Conservation (phyloP, 176 grass and related monocot genomes). For the Pharus latifolius region DNA sequence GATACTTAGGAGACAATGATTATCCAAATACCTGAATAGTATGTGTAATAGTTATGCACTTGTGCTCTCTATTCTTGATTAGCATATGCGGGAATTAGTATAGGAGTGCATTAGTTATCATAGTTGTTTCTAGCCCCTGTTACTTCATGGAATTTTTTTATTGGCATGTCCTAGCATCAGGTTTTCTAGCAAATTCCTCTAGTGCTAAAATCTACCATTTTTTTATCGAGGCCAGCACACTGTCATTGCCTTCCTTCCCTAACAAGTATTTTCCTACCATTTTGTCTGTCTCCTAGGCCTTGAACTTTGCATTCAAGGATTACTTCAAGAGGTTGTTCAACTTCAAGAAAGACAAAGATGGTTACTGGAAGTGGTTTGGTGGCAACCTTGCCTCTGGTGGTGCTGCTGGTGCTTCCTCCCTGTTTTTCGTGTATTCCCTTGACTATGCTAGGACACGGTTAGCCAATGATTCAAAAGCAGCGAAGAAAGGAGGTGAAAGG, state of each 20-base stretch:
- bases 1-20: background rate
- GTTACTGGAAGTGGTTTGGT: constrained; percentile 92
- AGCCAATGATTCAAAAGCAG: constrained; percentile 72
- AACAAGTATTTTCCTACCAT: background rate
- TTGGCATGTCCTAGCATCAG: too few relatives aligned
- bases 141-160: too few relatives aligned
- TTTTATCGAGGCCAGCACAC: background rate
- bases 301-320: constrained; percentile 99
- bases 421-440: constrained; percentile 84
- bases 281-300: constrained; percentile 29
- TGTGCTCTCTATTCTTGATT: background rate
- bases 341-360: constrained; percentile 89
- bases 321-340: constrained; percentile 98
- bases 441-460: constrained; percentile 89
- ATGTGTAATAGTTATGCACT: background rate
- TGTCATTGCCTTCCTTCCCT: background rate
- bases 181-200: too few relatives aligned
- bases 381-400: constrained; percentile 95
- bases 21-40: background rate
- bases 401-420: constrained; percentile 83
- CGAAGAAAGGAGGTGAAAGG: constrained; percentile 81
- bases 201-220: background rate
- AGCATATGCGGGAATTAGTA: background rate
- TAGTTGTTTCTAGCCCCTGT: background rate
- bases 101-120: background rate